Evolutionary conservation across 2,329 filamentous ascomycete species (phyloP), one percentile per base, ranked within the genome.

Genomic region (Colletotrichum falcatum): DNA sequence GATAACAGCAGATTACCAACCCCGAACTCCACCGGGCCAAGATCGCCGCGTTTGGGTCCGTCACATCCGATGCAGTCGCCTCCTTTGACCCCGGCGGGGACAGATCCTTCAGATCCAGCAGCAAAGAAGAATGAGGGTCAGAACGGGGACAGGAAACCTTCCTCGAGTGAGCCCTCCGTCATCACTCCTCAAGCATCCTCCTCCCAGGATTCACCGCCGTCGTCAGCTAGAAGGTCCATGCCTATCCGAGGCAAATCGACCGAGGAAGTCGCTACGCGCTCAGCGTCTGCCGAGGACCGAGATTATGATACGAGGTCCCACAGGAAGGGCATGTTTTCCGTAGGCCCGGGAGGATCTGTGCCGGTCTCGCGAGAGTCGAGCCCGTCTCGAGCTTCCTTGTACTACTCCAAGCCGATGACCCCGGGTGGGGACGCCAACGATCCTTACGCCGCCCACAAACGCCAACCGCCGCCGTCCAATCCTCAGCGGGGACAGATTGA

Each of bases 71-170:
- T 97, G 82, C 92, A 95, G 75, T 97, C 95, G 14, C 95, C 95
- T 74, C 94, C 94, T 51, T 87, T 98, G 62, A 98, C 95, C 16
- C 95, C 95, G 23, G 91, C 94, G 65, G 94, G 91, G 61, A 95
- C 94, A 53, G 83, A 83, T 26, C 81, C 81, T 44, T 77, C 78
- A 49, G 83, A 85, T 53, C 75, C 76, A 28, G 78, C 80, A n/a
- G 71, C 73, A 5, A 78, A 78, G 54, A 78, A 74, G 46, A 73
- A 75, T 4, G 74, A 76, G 23, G 77, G 78, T 55, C 80, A 77
- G 71, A 74, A 72, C 60, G 39, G 62, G 14, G 64, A 76, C 76
- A 76, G 74, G 75, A 79, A 77, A 71, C 79, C 78, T 70, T 81
- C 78, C 35, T 76, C 79, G 51, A 79, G 79, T 49, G 81, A 83